Evolutionary conservation across 495 filamentous ascomycete genomes (phyloP), one percentile per base, ranked within the genome.

Genomic region (Paragyromitra xinjiangensis): DNA sequence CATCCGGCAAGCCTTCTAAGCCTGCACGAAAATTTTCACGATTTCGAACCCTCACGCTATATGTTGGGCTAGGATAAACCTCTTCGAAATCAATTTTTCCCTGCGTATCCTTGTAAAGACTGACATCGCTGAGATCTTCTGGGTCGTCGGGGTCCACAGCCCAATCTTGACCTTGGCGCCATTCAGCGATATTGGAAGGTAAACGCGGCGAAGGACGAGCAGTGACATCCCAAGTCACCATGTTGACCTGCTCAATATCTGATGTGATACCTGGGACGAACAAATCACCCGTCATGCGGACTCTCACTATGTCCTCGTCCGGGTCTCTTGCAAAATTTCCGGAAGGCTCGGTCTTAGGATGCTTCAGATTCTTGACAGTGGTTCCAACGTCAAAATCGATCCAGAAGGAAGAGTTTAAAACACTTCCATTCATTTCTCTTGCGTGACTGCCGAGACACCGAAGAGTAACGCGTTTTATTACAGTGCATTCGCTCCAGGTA

Each of bases 201-300:
- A 61, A 24, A n/a, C 48, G 56, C 19, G 79, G 79, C 16, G 79
- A 81, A 48, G 79, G 78, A 16, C 78, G 71, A 51, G 79, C 62
- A 58, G 78, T 81, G 45, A 81, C 62, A 37, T 78, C 71, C 79
- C 79, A 81, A 24, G 79, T 78, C 9, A 81, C 66, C 72, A 81
- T 71, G 26, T 73, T 81, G 39, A 81, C 78, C 56, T 76, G 73
- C 56, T 81, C 78, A 3, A 39, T 39, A 16, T 68, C 48, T 26
- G 26, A 53, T 40, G 71, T 80, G 39, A 81, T 73, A 29, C 77
- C 67, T 11, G 77, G 77, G 37, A 79, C 78, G 26, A 65, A 62
- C 48, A 81, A 64, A 67, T 78, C 79, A 34, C 78, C 79, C 61
- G 69, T 81, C 72, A 81, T 77, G 6, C 72, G 71, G 24, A 81